These are phyloP conservation scores for Daldinia caldariorum DNA, from an alignment of 495 filamentous ascomycete species.

Conservation along the genomic window DNA sequence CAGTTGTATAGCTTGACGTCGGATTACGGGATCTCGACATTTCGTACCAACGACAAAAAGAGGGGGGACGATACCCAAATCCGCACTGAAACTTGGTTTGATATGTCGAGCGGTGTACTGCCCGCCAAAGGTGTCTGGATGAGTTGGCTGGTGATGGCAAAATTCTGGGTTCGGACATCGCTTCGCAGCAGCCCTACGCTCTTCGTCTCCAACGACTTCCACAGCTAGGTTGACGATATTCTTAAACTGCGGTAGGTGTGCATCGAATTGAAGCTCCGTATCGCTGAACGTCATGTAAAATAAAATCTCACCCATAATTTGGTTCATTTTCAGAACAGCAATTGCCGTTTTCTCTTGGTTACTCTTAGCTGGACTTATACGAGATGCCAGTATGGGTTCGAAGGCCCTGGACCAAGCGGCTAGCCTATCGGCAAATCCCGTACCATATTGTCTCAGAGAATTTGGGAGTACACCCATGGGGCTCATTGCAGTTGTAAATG, in stretches of 20 bases:
- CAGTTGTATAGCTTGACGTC: constrained; percentile 65
- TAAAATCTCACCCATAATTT: constrained; percentile 61
- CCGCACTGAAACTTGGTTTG: constrained; percentile 63
- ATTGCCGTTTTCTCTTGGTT: constrained; percentile 65
- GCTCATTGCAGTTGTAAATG: constrained; percentile 49
- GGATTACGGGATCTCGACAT: constrained; percentile 65
- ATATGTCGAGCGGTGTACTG: constrained; percentile 58
- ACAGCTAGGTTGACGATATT: constrained; percentile 56
- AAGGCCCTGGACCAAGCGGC: constrained; percentile 63
- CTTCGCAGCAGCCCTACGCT: constrained; percentile 55
- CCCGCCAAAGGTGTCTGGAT: constrained; percentile 54
- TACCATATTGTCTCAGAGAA: constrained; percentile 56
- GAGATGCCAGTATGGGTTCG: constrained; percentile 58
- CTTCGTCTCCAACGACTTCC: constrained; percentile 61
- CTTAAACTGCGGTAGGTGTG: constrained; percentile 52
- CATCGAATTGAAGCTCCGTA: constrained; percentile 59
- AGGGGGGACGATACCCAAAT: constrained; percentile 63
- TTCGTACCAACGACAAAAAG: constrained; percentile 67
- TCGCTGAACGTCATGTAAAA: constrained; percentile 64
- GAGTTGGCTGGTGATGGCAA: constrained; percentile 53
- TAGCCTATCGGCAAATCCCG: constrained; percentile 56
- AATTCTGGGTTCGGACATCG: constrained; percentile 55
- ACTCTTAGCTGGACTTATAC: constrained; percentile 57
- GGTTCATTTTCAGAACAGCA: constrained; percentile 64
- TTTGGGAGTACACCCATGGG: constrained; percentile 62